Evolutionary conservation across 257 asterid genomes (phyloP).

Genomic region (Solanum sejunctum): DNA sequence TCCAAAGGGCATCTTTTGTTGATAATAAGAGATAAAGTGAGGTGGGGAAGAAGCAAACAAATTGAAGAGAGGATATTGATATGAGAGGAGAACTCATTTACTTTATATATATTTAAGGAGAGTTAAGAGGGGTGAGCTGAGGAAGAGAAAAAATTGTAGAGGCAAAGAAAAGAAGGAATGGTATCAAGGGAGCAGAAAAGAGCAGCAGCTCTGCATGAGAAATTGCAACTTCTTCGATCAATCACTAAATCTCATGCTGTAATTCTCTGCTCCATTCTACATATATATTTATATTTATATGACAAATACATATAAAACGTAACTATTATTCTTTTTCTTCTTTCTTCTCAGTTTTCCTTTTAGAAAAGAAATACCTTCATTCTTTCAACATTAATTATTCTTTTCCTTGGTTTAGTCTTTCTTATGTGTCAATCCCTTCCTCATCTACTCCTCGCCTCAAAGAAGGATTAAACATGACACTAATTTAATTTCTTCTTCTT

Average conservation of each 20-base stretch:
- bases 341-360: background rate
- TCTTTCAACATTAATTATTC: background rate
- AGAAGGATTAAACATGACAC: background rate
- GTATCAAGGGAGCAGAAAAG: slow-evolving; percentile 55
- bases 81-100: slow-evolving; percentile 46
- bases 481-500: background rate
- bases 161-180: slow-evolving; percentile 15
- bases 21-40: background rate
- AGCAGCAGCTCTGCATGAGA: slow-evolving; percentile 35
- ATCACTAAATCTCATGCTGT: slow-evolving; percentile 80
- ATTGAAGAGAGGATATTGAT: slow-evolving; percentile 35
- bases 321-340: background rate
- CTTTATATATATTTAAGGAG: slow-evolving; percentile 5
- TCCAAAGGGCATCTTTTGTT: slow-evolving; percentile 1
- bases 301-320: background rate
- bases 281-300: background rate
- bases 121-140: background rate
- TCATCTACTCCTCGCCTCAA: background rate
- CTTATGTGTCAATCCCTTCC: background rate
- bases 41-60: slow-evolving; percentile 42
- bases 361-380: background rate
- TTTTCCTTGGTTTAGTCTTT: background rate
- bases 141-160: background rate
- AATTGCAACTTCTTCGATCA: slow-evolving; percentile 81
- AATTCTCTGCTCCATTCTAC: background rate